phyloP scores from a whole-genome alignment of 2,329 filamentous ascomycete species.

The Aspergillus jensenii region DNA sequence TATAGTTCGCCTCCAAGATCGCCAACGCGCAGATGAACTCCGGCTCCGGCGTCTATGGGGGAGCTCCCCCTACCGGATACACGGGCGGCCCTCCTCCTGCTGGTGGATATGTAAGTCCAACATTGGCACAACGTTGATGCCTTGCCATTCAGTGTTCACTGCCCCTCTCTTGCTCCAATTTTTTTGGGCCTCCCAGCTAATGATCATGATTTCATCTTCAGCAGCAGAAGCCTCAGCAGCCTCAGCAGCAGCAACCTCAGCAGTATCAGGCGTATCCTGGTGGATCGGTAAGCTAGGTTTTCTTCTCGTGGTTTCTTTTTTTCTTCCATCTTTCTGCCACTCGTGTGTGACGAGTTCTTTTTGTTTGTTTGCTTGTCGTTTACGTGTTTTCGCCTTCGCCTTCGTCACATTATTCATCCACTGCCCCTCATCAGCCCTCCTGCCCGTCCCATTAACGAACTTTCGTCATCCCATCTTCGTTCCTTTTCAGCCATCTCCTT shows the following conservation, averaged over 20 bases:
- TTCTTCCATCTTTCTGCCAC: conserved; percentile 11
- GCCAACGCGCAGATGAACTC: conserved; percentile 36
- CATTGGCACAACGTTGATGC: conserved; percentile 1
- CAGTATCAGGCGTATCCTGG: conserved; percentile 57
- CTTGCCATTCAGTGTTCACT: conserved; percentile 2
- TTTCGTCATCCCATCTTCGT: conserved; percentile 8
- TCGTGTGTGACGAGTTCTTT: conserved; percentile 2
- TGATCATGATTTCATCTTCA: conserved; percentile 1
- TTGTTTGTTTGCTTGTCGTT: conserved; percentile 5
- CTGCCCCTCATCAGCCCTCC: conserved; percentile 1
- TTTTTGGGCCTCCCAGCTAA: background rate
- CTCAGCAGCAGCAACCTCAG: conserved; percentile 30
- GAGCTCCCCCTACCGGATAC: conserved; percentile 38
- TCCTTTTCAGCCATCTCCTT: conserved; percentile 14
- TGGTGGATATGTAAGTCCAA: conserved; percentile 55
- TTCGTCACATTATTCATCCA: conserved; percentile 17
- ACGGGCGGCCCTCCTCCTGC: conserved; percentile 38
- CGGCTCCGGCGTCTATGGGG: conserved; percentile 29
- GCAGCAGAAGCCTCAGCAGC: conserved; percentile 7
- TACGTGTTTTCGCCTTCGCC: conserved; percentile 5
- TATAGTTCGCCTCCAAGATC: conserved; percentile 41
- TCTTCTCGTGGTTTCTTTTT: conserved; percentile 10
- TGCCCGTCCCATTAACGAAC: conserved; percentile 4
- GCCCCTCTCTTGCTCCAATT: conserved; percentile 7
- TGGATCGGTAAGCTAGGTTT: conserved; percentile 35